Conservation (phyloP, 2,329 filamentous ascomycete species). For the Samsoniella hepiali region DNA sequence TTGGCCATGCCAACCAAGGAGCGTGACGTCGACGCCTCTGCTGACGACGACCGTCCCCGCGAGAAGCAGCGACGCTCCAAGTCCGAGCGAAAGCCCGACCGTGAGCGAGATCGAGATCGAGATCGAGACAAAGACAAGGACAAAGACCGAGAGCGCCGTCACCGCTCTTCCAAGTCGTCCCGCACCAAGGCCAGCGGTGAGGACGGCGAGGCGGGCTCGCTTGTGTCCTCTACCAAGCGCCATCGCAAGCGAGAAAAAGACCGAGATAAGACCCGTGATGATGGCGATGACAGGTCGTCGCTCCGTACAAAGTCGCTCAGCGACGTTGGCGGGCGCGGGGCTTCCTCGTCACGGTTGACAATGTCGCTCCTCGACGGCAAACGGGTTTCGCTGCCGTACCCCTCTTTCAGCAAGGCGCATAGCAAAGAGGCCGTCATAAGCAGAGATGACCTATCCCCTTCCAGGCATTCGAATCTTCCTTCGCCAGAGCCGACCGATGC, state of each 20-base stretch:
- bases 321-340: constrained; percentile 46
- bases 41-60: constrained; percentile 36
- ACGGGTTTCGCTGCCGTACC: constrained; percentile 65
- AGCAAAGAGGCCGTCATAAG: constrained; percentile 80
- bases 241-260: constrained; percentile 35
- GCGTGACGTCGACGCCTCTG: constrained; percentile 38
- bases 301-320: constrained; percentile 38
- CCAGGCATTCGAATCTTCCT: constrained; percentile 42
- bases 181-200: constrained; percentile 40
- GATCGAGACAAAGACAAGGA: constrained; percentile 33
- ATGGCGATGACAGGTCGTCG: constrained; percentile 18
- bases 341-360: constrained; percentile 27
- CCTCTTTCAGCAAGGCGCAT: constrained; percentile 82
- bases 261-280: constrained; percentile 24
- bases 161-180: constrained; percentile 41
- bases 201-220: constrained; percentile 40
- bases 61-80: constrained; percentile 40
- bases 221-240: constrained; percentile 33
- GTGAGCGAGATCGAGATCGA: constrained; percentile 32
- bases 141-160: constrained; percentile 34
- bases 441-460: constrained; percentile 47
- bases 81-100: constrained; percentile 37
- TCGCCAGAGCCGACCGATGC: constrained; percentile 71
- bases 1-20: constrained; percentile 40
- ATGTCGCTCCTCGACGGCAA: constrained; percentile 35